Evolutionary conservation across 495 filamentous ascomycete species (phyloP).

Genomic region (Talaromyces adpressus): DNA sequence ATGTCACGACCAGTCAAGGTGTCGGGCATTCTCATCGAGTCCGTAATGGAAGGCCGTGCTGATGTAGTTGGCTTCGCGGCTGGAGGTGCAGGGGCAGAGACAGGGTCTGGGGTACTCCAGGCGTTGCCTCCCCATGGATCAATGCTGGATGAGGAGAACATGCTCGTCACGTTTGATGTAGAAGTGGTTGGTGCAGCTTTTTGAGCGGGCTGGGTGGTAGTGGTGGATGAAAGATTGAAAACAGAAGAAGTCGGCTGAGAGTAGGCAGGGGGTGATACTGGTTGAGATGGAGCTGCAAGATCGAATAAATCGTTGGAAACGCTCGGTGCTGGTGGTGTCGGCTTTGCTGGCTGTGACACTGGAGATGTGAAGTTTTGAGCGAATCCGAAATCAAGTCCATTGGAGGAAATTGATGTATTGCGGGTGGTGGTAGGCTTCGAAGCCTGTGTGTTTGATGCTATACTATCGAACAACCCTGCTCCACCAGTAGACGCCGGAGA

Average conservation of each 20-base stretch:
- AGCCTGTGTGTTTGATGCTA: constrained; percentile 48
- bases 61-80: constrained; percentile 12
- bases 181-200: constrained; percentile 33
- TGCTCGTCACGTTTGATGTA: constrained; percentile 25
- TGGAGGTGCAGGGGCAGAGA: constrained; percentile 15
- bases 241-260: constrained; percentile 49
- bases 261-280: constrained; percentile 35
- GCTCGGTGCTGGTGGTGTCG: constrained; percentile 31
- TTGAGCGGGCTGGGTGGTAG: constrained; percentile 32
- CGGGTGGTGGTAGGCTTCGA: constrained; percentile 33
- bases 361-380: constrained; percentile 34
- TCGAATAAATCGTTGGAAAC: constrained; percentile 71
- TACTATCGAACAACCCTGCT: constrained; percentile 72
- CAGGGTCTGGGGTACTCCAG: constrained; percentile 43
- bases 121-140: constrained; percentile 47
- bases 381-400: constrained; percentile 48
- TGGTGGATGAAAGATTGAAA: constrained; percentile 65
- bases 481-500: constrained; percentile 55
- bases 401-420: constrained; percentile 37
- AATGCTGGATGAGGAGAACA: constrained; percentile 25
- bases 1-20: constrained; percentile 38
- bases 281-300: constrained; percentile 52
- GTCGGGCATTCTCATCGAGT: constrained; percentile 42
- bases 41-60: constrained; percentile 17
- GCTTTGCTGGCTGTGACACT: constrained; percentile 31